phyloP scores from a whole-genome alignment of 768 basidiomycete genomes.

The Tylopilus subfusipes region DNA sequence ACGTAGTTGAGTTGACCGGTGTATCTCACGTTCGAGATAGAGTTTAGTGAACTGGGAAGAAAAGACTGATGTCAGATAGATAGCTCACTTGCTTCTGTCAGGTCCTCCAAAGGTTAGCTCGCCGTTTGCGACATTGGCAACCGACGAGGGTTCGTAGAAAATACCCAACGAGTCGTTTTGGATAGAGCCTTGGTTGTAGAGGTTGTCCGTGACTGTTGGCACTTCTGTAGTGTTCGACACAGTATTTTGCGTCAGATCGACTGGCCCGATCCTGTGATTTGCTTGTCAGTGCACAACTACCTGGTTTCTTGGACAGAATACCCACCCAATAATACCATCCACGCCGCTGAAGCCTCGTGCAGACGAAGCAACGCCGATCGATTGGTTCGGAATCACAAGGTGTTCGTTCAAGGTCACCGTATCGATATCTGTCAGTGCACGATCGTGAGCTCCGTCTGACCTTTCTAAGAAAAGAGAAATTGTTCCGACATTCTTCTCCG shows the following conservation, averaged over 20 bases:
- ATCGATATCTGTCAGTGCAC: slow-evolving; percentile 45
- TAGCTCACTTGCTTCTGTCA: slow-evolving; percentile 42
- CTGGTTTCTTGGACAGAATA: background rate
- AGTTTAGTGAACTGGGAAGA: background rate
- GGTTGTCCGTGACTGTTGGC: slow-evolving; percentile 58
- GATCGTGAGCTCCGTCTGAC: background rate
- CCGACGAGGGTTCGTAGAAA: slow-evolving; percentile 49
- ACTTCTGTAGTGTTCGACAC: slow-evolving; percentile 38
- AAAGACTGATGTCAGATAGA: background rate
- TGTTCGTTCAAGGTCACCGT: slow-evolving; percentile 39
- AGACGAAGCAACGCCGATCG: slow-evolving; percentile 45
- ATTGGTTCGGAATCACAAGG: slow-evolving; percentile 45
- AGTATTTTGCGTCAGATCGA: slow-evolving; percentile 45
- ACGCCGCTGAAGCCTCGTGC: slow-evolving; percentile 43
- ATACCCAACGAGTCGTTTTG: slow-evolving; percentile 45
- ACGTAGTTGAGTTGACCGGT: slow-evolving; percentile 35
- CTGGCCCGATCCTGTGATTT: slow-evolving; percentile 44
- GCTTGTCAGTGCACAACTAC: background rate
- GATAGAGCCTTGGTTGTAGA: slow-evolving; percentile 45
- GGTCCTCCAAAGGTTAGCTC: slow-evolving; percentile 54
- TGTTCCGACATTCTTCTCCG: slow-evolving; percentile 46
- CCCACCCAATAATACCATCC: slow-evolving; percentile 52
- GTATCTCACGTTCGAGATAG: slow-evolving; percentile 19
- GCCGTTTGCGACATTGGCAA: slow-evolving; percentile 39
- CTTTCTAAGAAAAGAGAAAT: background rate